Base-by-base conservation (phyloP, 345 rosid species). In the Salix dunnii region DNA sequence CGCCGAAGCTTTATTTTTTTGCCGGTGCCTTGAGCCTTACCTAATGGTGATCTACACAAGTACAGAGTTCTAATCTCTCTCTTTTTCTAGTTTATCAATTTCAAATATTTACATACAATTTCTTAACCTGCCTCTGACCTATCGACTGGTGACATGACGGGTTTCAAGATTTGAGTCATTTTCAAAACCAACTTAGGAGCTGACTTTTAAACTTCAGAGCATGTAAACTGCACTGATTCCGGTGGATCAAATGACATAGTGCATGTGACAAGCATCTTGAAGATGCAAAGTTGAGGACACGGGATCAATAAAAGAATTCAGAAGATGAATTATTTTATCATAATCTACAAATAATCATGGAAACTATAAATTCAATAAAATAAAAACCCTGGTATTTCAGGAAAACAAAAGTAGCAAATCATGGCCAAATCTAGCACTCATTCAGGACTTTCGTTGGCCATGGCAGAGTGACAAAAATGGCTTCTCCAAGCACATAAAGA, bases 401-500 rank as follows among this genome's bases (percentile, higher is more conserved):
- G 9, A 63, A 71, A 36, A 25, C 71, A 65, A 83, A 23, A 42
- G 68, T n/a, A 62, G 66, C 75, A 71, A 31, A 62, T 49, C 78
- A 38, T 62, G 20, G 49, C 73, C 40, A 75, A 74, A 78, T 73
- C 46, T 78, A 69, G 78, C 58, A 70, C 75, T 78, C 76, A 81
- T 78, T 74, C 68, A 68, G 78, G 79, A 60, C 71, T 77, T 73
- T 17, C 68, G 78, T 42, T 35, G 63, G 73, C 42, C 79, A 55
- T 53, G 70, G 65, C 70, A 68, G 75, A 76, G 79, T 74, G 73
- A 71, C 84, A 82, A 78, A 78, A 74, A 40, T 65, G 82, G 76
- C 79, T 25, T 77, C 81, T 64, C 72, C 64, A 27, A 64, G 75
- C 75, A 76, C 35, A 70, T 2, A 85, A 85, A 82, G 84, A 85